A percentile compares a stretch with the other conserved stretches of the same genome.
Conservation (phyloP, 73 alveolate species). For the Vitrella brassicaformis region DNA sequence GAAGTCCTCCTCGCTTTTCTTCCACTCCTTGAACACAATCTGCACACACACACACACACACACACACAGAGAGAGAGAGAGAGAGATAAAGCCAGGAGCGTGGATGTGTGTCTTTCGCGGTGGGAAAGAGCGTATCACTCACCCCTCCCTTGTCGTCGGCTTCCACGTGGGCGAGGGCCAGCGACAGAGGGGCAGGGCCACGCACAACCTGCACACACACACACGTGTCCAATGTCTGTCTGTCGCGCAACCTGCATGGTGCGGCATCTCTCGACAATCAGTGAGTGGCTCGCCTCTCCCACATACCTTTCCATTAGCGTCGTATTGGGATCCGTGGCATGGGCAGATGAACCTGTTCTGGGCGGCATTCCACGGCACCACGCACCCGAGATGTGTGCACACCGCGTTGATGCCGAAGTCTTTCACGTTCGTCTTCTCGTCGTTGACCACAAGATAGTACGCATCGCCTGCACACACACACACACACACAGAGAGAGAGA, state of each 20-base stretch:
- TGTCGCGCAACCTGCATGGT: too few species aligned
- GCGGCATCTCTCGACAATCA: too few species aligned
- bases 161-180: slow-evolving; percentile 28
- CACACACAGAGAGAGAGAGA: too few species aligned
- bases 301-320: slow-evolving; percentile 33
- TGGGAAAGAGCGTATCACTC: too few species aligned
- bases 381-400: slow-evolving; percentile 43
- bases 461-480: too few species aligned
- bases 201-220: slow-evolving; percentile 16
- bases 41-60: too few species aligned
- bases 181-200: slow-evolving; percentile 36
- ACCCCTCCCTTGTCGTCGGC: slow-evolving; percentile 1
- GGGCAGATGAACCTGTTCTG: slow-evolving; percentile 37
- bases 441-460: background rate
- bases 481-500: too few species aligned
- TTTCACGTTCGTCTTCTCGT: background rate
- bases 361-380: slow-evolving; percentile 29
- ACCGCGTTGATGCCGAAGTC: slow-evolving; percentile 29
- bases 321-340: slow-evolving; percentile 41
- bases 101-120: too few species aligned
- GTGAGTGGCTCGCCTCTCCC: too few species aligned
- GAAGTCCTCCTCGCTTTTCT: slow-evolving; percentile 14
- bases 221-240: too few species aligned
- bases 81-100: too few species aligned
- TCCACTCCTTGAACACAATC: background rate